A percentile compares a stretch with the other conserved stretches of the same genome.
Evolutionary conservation across 1,284 basidiomycete species (phyloP).

Genomic region (Acaromyces ingoldii): DNA sequence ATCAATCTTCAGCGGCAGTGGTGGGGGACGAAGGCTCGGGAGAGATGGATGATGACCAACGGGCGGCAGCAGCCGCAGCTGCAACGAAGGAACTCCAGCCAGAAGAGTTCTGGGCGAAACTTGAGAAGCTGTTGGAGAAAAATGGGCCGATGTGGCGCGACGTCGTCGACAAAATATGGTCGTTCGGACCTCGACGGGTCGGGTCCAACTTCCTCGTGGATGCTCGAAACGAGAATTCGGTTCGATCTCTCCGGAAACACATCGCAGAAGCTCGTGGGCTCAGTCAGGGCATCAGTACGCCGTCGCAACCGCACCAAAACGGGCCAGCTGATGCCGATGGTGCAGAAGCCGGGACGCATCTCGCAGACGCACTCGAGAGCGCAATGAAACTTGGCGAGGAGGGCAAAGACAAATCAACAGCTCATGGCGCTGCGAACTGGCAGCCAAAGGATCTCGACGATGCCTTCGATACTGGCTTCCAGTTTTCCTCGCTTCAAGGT

Average conservation of each 20-base stretch:
- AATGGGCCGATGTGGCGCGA: conserved; percentile 77
- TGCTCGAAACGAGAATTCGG: not conserved
- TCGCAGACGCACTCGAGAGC: too few relatives aligned
- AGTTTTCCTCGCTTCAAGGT: conserved; percentile 86
- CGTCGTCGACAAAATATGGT: conserved; percentile 72
- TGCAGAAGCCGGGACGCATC: too few relatives aligned
- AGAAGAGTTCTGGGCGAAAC: conserved; percentile 71
- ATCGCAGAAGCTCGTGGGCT: too few relatives aligned
- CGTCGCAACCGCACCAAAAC: too few relatives aligned
- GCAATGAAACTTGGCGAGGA: too few relatives aligned
- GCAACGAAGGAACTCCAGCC: conserved; percentile 42
- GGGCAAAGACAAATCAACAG: conserved; percentile 2
- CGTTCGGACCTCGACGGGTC: conserved; percentile 81
- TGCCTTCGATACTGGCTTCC: conserved; percentile 83
- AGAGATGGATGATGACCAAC: conserved; percentile 13
- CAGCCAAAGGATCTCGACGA: conserved; percentile 26
- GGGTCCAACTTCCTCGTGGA: conserved; percentile 87
- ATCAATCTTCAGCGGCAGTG: conserved; percentile 21
- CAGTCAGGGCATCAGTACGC: too few relatives aligned
- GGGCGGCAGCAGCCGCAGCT: not conserved
- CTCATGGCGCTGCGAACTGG: conserved; percentile 4
- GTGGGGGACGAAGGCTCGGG: too few relatives aligned
- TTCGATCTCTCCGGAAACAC: not conserved
- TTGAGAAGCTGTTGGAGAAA: conserved; percentile 64
- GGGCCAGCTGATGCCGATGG: too few relatives aligned